Conservation (phyloP, 495 filamentous ascomycete species). For the Tuber magnatum region DNA sequence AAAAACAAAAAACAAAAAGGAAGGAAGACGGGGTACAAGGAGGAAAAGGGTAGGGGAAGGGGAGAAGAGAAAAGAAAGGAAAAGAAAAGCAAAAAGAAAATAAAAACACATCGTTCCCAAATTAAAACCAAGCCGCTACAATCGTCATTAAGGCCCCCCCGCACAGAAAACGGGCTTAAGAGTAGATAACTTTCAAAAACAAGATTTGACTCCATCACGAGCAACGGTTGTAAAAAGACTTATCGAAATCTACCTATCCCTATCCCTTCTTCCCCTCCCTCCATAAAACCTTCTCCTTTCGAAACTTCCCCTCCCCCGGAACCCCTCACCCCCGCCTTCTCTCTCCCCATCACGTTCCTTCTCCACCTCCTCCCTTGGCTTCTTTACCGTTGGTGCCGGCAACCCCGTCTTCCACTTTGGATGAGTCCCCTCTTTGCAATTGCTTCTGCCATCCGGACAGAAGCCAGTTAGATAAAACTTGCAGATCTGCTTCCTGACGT, state of each 20-base stretch:
- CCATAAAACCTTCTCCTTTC: conserved; percentile 42
- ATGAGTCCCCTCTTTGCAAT: conserved; percentile 72
- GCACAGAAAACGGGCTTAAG: not conserved
- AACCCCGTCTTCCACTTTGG: conserved; percentile 65
- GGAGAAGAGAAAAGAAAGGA: not conserved
- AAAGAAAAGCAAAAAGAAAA: not conserved
- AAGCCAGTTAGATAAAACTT: conserved; percentile 88
- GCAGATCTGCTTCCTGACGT: conserved; percentile 70
- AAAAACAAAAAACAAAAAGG: not conserved
- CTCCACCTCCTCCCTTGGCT: conserved; percentile 57
- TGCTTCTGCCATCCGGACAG: conserved; percentile 69
- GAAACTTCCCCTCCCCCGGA: conserved; percentile 44
- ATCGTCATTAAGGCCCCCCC: not conserved
- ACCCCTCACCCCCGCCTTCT: conserved; percentile 49
- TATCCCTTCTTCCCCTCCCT: conserved; percentile 36
- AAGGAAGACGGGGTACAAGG: not conserved
- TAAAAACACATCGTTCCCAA: not conserved
- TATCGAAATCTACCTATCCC: conserved; percentile 21
- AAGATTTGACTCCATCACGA: not conserved
- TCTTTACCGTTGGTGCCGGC: conserved; percentile 62
- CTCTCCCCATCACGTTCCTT: conserved; percentile 49
- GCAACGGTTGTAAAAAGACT: conserved; percentile 1
- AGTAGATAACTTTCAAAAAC: not conserved
- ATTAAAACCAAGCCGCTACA: not conserved
- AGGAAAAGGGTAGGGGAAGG: not conserved